Percentiles rank a stretch among this genome's conserved stretches.
Evolutionary conservation across 345 rosid species (phyloP).

Genomic region (Lepidium didymum): DNA sequence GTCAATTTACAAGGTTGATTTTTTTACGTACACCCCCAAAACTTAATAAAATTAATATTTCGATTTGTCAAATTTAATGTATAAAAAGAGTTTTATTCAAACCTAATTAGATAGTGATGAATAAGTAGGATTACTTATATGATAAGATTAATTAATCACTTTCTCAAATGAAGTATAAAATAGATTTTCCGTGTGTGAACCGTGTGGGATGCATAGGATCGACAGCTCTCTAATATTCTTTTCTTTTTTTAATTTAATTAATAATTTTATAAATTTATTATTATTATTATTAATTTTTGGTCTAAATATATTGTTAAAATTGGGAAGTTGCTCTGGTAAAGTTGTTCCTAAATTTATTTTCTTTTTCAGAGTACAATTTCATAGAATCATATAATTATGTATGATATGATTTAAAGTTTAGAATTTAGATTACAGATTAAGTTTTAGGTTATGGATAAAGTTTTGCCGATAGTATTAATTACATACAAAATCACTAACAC

Average conservation of each 20-base stretch:
- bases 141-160: conserved; percentile 15
- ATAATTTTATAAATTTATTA: not conserved
- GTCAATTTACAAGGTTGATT: conserved; percentile 24
- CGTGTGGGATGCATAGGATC: conserved; percentile 22
- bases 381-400: no score
- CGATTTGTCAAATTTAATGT: not conserved
- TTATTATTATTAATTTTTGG: no score
- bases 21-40: not conserved
- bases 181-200: conserved; percentile 31
- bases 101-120: conserved; percentile 16
- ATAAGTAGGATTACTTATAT: conserved; percentile 2
- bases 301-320: no score
- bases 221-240: conserved; percentile 2
- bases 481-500: conserved; percentile 18
- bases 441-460: no score
- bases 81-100: conserved; percentile 9
- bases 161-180: not conserved
- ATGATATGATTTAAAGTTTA: no score
- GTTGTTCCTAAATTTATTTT: no score
- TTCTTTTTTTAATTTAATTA: no score
- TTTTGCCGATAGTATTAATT: no score
- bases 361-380: no score
- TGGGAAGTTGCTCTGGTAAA: no score
- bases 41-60: not conserved
- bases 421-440: no score